phyloP scores from a whole-genome alignment of 805 yeast genomes.

The Sugiyamaella valdiviana region DNA sequence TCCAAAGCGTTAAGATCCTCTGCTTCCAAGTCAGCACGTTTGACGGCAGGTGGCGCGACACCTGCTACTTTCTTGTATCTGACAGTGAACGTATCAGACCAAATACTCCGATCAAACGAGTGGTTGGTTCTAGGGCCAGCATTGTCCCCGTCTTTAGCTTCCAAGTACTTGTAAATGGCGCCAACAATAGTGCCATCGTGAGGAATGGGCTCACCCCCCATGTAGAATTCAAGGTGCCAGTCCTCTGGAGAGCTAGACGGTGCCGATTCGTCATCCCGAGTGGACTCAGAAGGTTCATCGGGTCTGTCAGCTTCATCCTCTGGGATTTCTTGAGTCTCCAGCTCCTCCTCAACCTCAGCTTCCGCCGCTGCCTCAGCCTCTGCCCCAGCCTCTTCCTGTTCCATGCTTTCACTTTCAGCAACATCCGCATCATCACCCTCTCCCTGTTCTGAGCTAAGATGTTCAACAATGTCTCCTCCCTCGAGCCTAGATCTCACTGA shows the following conservation, averaged over 20 bases:
- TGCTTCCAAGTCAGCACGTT: constrained; percentile 16
- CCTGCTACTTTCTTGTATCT: constrained; percentile 36
- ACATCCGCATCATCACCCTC: neutral
- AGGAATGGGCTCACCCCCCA: constrained; percentile 54
- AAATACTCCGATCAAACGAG: constrained; percentile 33
- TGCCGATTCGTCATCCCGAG: neutral
- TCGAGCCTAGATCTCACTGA: constrained; percentile 1
- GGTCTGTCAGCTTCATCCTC: neutral
- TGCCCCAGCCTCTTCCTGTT: neutral
- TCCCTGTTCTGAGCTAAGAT: neutral
- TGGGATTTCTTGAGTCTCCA: constrained; percentile 2
- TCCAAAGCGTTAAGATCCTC: constrained; percentile 19
- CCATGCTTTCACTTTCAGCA: neutral
- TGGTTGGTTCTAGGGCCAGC: constrained; percentile 6
- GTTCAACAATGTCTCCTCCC: constrained; percentile 3
- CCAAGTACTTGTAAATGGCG: constrained; percentile 39
- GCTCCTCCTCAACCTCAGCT: constrained; percentile 14
- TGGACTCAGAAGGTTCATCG: constrained; percentile 8
- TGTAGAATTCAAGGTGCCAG: constrained; percentile 49
- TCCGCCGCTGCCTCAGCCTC: constrained; percentile 1
- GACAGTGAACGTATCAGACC: constrained; percentile 53
- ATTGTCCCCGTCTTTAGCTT: constrained; percentile 7
- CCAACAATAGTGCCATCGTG: constrained; percentile 70
- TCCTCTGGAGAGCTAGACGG: constrained; percentile 10
- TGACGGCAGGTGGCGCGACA: constrained; percentile 6